These are phyloP conservation scores for Samsoniella hepiali DNA, from an alignment of 2,329 filamentous ascomycete species.

Conservation along the genomic window DNA sequence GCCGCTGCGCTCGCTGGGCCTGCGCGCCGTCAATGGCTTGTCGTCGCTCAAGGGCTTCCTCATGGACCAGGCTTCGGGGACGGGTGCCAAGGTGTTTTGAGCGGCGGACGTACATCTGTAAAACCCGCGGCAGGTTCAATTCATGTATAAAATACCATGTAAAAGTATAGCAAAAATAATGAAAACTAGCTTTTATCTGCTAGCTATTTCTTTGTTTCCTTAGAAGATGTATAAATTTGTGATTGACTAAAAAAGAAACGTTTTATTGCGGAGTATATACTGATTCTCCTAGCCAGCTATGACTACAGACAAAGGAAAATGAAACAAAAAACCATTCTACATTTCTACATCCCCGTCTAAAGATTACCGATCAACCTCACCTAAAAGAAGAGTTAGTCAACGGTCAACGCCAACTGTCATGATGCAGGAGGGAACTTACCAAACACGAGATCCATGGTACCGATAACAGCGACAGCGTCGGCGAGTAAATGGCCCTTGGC, in stretches of 20 bases:
- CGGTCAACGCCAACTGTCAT: background rate
- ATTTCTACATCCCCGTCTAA: slow-evolving; percentile 23
- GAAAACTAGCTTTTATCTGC: background rate
- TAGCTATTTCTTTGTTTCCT: background rate
- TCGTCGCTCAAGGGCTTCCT: slow-evolving; percentile 77
- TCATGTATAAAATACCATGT: slow-evolving; percentile 16
- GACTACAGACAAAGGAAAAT: slow-evolving; percentile 40
- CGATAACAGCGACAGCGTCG: slow-evolving; percentile 94
- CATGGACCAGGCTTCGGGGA: slow-evolving; percentile 69
- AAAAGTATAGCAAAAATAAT: background rate
- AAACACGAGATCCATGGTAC: slow-evolving; percentile 85
- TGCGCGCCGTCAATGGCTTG: slow-evolving; percentile 72
- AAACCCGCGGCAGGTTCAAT: background rate
- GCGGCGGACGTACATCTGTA: no score
- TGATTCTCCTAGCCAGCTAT: slow-evolving; percentile 37
- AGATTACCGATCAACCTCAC: slow-evolving; percentile 59
- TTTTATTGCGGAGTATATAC: slow-evolving; percentile 37
- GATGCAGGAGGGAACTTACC: slow-evolving; percentile 50
- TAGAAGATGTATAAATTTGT: slow-evolving; percentile 1
- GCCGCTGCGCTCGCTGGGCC: slow-evolving; percentile 70
- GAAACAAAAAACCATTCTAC: slow-evolving; percentile 30
- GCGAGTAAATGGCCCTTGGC: slow-evolving; percentile 89
- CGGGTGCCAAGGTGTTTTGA: slow-evolving; percentile 45
- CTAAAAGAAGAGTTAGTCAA: slow-evolving; percentile 40
- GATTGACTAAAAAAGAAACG: slow-evolving; percentile 24